phyloP scores from a whole-genome alignment of 2,329 filamentous ascomycete genomes.

The Cladosporium sphaerospermum region DNA sequence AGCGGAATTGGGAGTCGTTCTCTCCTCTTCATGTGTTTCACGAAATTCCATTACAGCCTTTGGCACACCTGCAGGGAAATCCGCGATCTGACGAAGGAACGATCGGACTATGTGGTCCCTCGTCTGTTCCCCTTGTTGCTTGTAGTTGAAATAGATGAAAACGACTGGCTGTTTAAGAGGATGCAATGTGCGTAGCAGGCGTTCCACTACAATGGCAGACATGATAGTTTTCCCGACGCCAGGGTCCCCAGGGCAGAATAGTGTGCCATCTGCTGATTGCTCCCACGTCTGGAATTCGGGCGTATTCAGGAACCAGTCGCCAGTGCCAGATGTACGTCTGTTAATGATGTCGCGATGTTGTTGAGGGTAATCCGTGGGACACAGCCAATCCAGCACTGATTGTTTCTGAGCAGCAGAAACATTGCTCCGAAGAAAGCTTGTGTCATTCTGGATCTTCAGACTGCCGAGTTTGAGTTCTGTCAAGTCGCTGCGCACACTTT shows the following conservation, averaged over 20 bases:
- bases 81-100: background rate
- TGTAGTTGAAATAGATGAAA: slow-evolving; percentile 4
- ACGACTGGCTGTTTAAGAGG: background rate
- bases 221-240: slow-evolving; percentile 2
- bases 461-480: background rate
- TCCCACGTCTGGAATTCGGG: background rate
- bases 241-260: background rate
- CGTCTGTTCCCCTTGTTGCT: background rate
- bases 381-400: background rate
- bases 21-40: background rate
- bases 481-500: background rate
- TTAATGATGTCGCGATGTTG: background rate
- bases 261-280: background rate
- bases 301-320: background rate
- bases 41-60: background rate
- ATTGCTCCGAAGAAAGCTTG: background rate
- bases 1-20: background rate
- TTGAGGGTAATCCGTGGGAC: background rate
- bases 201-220: background rate
- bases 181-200: background rate
- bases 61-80: background rate
- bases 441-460: background rate
- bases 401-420: background rate
- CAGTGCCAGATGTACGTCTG: background rate
- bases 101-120: background rate